These are phyloP conservation scores for Hygrophila difformis DNA, from an alignment of 257 asterid genomes.

Conservation along the genomic window DNA sequence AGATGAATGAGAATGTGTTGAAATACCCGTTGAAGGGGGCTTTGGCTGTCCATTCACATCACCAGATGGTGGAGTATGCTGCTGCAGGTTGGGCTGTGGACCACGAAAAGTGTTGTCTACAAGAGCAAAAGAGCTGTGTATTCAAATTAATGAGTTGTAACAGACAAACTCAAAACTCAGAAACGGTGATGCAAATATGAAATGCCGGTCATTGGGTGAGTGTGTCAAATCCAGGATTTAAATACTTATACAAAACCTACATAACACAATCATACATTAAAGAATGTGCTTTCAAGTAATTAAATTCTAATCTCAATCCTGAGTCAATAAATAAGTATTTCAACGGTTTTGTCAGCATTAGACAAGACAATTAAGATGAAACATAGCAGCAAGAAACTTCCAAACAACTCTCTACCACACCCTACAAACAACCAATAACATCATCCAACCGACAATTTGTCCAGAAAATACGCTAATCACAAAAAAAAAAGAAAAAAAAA, in stretches of 20 bases:
- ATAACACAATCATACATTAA: neutral
- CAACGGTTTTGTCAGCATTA: slow-evolving; percentile 16
- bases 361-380: slow-evolving; percentile 9
- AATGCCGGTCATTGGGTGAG: too few species aligned
- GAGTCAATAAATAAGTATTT: slow-evolving; percentile 3
- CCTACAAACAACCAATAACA: neutral
- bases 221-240: slow-evolving; percentile 6
- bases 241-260: slow-evolving; percentile 10
- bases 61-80: slow-evolving; percentile 21
- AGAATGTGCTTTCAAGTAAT: neutral
- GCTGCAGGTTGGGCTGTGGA: slow-evolving; percentile 29
- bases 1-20: slow-evolving; percentile 28
- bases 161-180: too few species aligned
- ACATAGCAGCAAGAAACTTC: neutral
- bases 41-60: slow-evolving; percentile 20
- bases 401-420: neutral
- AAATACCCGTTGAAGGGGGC: slow-evolving; percentile 21
- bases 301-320: neutral
- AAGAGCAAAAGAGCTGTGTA: slow-evolving; percentile 8
- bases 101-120: slow-evolving; percentile 32
- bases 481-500: too few species aligned
- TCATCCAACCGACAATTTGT: neutral
- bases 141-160: too few species aligned
- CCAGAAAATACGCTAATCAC: too few species aligned
- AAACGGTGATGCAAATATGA: too few species aligned